Base-by-base conservation (phyloP, 257 asterid genomes). In the Penstemon barbatus region DNA sequence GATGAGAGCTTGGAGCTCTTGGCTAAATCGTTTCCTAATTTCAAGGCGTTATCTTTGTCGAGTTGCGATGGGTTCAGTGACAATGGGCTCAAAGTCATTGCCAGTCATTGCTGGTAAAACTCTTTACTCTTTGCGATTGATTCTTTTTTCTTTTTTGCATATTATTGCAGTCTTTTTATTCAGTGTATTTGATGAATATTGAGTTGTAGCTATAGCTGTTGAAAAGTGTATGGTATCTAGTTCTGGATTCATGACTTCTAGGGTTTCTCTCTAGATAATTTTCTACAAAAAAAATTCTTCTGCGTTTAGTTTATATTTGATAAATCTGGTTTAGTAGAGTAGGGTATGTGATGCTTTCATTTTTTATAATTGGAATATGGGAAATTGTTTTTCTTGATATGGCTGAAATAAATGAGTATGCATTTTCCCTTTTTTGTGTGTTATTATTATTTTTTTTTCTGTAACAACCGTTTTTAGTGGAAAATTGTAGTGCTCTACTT, bases 1-100 rank as follows among this genome's bases (percentile, higher is more conserved):
- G 92, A 86, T 68, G 86, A 82, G 70, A 86, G 89, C 77, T 72
- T 86, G 86, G 83, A 82, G 81, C 81, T 83, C 70, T 73, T 86
- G 73, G 89, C 92, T 7, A 78, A 64, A 15, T 81, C 89, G 0
- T 86, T 84, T 74, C 77, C 76, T 2, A 68, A 80, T 45, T 86
- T 86, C 78, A 86, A 82, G 74, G 84, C 73, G 57, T 83, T 86
- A 59, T 81, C 92, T 33, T 77, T 86, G 80, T 65, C 76, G 50
- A 84, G 85, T 62, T 86, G 92, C 54, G 92, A 86, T 60, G 92
- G 89, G 0, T 86, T 86, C 69, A 81, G 86, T 60, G 78, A 79
- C 13, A 75, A 80, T 25, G 92, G 92, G 68, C 80, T 86, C 64
- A 69, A 77, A 74, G 72, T 80, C 78, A 76, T 86, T 19, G 78